Base-by-base conservation (phyloP, 129 eudicot genomes). In the Tagetes patula region DNA sequence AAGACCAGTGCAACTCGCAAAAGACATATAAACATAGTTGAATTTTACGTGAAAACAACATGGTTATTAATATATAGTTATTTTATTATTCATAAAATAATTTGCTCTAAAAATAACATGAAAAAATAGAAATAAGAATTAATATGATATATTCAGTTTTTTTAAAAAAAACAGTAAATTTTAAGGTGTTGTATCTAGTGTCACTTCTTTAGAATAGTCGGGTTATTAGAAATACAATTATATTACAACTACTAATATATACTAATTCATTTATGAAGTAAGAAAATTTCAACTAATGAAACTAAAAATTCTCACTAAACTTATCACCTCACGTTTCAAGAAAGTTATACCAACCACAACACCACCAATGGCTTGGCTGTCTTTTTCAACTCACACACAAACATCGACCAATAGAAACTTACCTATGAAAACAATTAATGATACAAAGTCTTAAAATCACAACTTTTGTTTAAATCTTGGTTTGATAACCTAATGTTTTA, bases 401-500 rank as follows among this genome's bases (percentile, higher is more conserved):
- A 65, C 49, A 64, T 65, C 33, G 34, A 65, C 32, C 48, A 63
- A 63, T 38, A 63, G 11, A 20, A 13, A 65, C 13, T 39, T 34
- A 61, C 67, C 41, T 10, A 36, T 37, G 67, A 5, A 5, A 61
- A 36, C 30, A 37, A 61, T 10, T 33, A 33, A 61, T 46, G 50
- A 9, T 42, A 42, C 6, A 5, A 45, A 34, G 34, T 67, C 14
- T 47, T 5, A 0, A 0, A 69, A n/a, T 69, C 27, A 12, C 12
- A 45, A 65, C 42, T 39, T 14, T 6, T 66, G 30, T 66, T 36
- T 43, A 33, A 67, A 45, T 0, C 20, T 37, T 41, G 52, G 75
- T 58, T 70, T 70, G 70, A 77, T 77, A 46, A 68, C 80, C 80
- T 76, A 76, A 76, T 68, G 75, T 68, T 67, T 76, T 76, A 67